These are phyloP conservation scores for Kregervanrija pseudodelftensis DNA, from an alignment of 805 yeast species.

Conservation along the genomic window DNA sequence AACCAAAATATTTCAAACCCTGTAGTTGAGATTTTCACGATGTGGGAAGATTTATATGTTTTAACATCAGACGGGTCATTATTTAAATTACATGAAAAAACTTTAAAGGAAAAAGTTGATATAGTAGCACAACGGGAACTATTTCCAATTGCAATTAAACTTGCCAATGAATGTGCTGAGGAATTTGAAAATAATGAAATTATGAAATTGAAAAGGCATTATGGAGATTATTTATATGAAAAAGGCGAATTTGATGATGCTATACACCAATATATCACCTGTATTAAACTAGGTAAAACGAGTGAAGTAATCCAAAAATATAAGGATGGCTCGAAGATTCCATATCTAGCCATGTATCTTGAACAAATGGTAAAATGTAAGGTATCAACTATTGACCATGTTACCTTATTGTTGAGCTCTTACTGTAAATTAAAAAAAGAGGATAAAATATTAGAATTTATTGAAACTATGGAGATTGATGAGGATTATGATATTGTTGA, in stretches of 20 bases:
- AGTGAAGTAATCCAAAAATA: constrained; percentile 75
- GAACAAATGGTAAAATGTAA: constrained; percentile 49
- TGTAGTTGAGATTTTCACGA: constrained; percentile 48
- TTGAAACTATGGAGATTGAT: constrained; percentile 32
- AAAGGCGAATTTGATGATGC: constrained; percentile 65
- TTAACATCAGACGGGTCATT: constrained; percentile 72
- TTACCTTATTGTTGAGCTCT: constrained; percentile 71
- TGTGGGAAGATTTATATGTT: constrained; percentile 52
- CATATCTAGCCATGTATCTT: constrained; percentile 55
- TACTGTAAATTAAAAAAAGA: constrained; percentile 67
- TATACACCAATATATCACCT: constrained; percentile 60
- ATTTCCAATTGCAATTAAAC: constrained; percentile 61
- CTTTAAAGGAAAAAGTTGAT: constrained; percentile 59
- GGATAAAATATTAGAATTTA: constrained; percentile 50
- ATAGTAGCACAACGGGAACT: constrained; percentile 63
- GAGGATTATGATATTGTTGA: constrained; percentile 30
- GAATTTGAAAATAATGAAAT: constrained; percentile 24
- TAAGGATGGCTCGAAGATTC: constrained; percentile 68
- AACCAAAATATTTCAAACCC: constrained; percentile 61
- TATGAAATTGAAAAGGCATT: constrained; percentile 41
- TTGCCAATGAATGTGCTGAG: constrained; percentile 38
- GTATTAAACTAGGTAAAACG: constrained; percentile 42
- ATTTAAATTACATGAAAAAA: constrained; percentile 59
- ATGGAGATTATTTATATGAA: constrained; percentile 67
- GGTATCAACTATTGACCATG: constrained; percentile 68